A percentile compares a stretch with the other conserved stretches of the same genome.
These are phyloP conservation scores for Leccinum fibrillosum DNA, from an alignment of 768 basidiomycete species.

Conservation along the genomic window DNA sequence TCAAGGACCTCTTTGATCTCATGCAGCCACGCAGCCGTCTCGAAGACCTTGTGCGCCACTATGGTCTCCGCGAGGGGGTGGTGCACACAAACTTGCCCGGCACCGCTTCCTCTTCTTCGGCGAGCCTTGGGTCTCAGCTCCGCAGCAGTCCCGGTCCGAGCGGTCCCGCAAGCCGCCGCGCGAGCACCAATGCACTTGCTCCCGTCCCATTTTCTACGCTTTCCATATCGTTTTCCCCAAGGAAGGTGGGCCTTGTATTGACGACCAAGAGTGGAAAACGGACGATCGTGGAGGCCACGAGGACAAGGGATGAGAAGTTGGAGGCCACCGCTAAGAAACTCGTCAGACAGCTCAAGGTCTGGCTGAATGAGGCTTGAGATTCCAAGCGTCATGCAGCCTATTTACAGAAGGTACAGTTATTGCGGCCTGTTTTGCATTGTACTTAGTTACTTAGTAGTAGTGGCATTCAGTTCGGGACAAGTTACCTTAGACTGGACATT, in stretches of 20 bases:
- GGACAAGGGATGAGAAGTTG: slow-evolving; percentile 50
- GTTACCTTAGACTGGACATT: not conserved
- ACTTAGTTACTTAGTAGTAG: not conserved
- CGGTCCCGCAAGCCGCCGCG: not conserved
- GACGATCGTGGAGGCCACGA: slow-evolving; percentile 52
- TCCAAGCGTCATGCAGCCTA: not conserved
- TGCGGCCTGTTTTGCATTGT: not conserved
- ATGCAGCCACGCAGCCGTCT: slow-evolving; percentile 68
- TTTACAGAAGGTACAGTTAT: not conserved
- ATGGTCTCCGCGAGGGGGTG: slow-evolving; percentile 40
- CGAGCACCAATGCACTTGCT: not conserved
- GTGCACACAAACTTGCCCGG: slow-evolving; percentile 16
- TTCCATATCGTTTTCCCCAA: slow-evolving; percentile 40
- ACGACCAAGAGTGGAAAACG: slow-evolving; percentile 37
- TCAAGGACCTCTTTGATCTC: slow-evolving; percentile 78
- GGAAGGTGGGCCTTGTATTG: slow-evolving; percentile 38
- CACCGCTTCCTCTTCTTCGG: slow-evolving; percentile 1
- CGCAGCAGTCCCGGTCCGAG: slow-evolving; percentile 10
- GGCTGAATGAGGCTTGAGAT: slow-evolving; percentile 32
- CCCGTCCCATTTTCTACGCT: slow-evolving; percentile 36
- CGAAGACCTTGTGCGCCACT: slow-evolving; percentile 65
- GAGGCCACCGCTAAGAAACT: slow-evolving; percentile 55
- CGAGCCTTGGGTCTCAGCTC: not conserved
- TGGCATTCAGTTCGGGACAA: not conserved
- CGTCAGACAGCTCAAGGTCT: slow-evolving; percentile 44